Base-by-base conservation (phyloP, 2,329 filamentous ascomycete species). In the Sarocladium kiliense region DNA sequence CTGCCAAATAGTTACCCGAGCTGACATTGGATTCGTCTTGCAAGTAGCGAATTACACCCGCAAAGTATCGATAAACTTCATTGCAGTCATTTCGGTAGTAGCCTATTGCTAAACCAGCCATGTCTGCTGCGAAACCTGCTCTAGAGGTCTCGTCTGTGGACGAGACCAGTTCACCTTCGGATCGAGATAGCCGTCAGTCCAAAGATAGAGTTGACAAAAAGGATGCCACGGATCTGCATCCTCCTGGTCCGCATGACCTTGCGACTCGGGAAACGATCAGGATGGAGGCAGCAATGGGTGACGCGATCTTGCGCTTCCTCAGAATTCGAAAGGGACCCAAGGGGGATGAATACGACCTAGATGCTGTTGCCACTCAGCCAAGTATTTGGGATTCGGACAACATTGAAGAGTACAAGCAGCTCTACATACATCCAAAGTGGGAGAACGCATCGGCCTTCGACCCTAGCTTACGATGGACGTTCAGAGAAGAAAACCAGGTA, bases 321-420 rank as follows among this genome's bases (percentile, higher is more conserved):
- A 60, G 66, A 36, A 66, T 71, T 42, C 62, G 68, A 25, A 69
- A 69, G 27, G 62, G 64, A 1, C 65, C 63, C 2, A 68, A 61
- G 23, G 30, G 47, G 6, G 59, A 61, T 0, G 44, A 53, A 4
- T 63, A 64, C 36, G 68, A 70, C 56, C 64, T 66, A 4, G 66
- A 68, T 44, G 62, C 65, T 67, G 58, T 66, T 47, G 68, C 68
- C 18, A 71, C 68, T 1, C 68, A 71, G 47, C 67, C 67, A 0
- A 71, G 69, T 30, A 70, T 71, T 2, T 71, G 68, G 68, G 68
- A 71, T 36, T 68, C 68, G 0, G 66, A 67, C 27, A 65, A 68
- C 9, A 32, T 70, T 16, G 68, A 71, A 41, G 62, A 70, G 36
- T 70, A 68, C 54, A 70, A 70, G 41, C 54, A 65, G 21, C 59